These are phyloP conservation scores for Tritrichomonas musculus DNA, from an alignment of 208 protist species.

Conservation along the genomic window DNA sequence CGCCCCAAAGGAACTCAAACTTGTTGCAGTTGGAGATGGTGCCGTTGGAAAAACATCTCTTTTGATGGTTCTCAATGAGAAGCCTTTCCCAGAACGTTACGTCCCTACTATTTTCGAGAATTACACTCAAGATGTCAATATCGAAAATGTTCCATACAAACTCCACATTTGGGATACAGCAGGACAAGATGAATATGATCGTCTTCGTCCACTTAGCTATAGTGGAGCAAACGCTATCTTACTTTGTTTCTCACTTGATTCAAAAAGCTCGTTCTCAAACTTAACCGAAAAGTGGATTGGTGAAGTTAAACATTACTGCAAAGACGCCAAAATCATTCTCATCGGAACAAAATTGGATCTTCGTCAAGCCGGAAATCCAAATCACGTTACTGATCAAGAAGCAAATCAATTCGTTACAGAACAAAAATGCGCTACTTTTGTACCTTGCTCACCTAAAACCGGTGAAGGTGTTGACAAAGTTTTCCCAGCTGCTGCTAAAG, in stretches of 20 bases:
- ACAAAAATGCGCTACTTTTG: neutral
- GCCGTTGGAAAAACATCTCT: slow-evolving; percentile 69
- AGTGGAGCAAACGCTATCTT: slow-evolving; percentile 38
- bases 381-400: neutral
- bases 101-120: slow-evolving; percentile 51
- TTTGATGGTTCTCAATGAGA: slow-evolving; percentile 53
- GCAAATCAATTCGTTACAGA: neutral
- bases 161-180: slow-evolving; percentile 50
- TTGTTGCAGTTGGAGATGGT: slow-evolving; percentile 70
- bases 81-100: slow-evolving; percentile 61
- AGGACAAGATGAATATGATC: slow-evolving; percentile 48
- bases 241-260: slow-evolving; percentile 43
- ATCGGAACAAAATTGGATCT: neutral
- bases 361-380: neutral
- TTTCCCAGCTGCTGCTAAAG: neutral
- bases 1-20: slow-evolving; percentile 50
- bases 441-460: neutral
- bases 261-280: neutral
- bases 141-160: slow-evolving; percentile 31
- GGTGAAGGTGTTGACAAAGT: neutral
- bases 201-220: slow-evolving; percentile 45
- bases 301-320: slow-evolving; percentile 32
- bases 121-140: slow-evolving; percentile 41
- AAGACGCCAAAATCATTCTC: slow-evolving; percentile 31
- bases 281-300: slow-evolving; percentile 1